Evolutionary conservation across 116 monocot species (phyloP).

Genomic region (Cymodocea nodosa): DNA sequence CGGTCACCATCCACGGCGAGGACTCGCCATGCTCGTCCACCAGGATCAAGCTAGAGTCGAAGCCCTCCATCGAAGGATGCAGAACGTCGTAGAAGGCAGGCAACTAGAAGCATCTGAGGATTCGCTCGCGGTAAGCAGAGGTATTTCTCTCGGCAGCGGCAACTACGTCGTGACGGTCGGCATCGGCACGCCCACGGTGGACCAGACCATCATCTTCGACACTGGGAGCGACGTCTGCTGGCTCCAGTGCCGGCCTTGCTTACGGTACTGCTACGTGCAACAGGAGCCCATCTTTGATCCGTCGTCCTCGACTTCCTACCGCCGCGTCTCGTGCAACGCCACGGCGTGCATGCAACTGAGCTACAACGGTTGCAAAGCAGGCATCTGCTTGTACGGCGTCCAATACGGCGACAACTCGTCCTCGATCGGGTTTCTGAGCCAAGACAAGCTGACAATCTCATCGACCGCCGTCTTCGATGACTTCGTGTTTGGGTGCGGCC

Average conservation of each 20-base stretch:
- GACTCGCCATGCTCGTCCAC: conserved; percentile 17
- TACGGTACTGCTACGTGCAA: conserved; percentile 15
- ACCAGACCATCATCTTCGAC: conserved; percentile 21
- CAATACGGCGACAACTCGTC: conserved; percentile 18
- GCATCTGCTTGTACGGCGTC: conserved; percentile 17
- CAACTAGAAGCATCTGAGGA: not conserved
- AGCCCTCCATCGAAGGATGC: conserved; percentile 17
- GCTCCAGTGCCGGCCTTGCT: conserved; percentile 29
- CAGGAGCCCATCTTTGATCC: conserved; percentile 28
- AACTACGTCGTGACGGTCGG: conserved; percentile 34
- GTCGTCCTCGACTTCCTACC: conserved; percentile 19
- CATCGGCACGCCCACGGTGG: conserved; percentile 27
- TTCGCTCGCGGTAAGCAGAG: conserved; percentile 7
- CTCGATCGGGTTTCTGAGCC: conserved; percentile 12
- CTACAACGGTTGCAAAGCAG: not conserved
- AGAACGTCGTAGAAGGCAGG: not conserved
- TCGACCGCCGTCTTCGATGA: conserved; percentile 7
- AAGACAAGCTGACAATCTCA: conserved; percentile 22
- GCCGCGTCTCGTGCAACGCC: conserved; percentile 18
- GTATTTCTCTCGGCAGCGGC: not conserved
- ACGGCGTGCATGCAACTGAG: conserved; percentile 9
- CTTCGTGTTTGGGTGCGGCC: conserved; percentile 61
- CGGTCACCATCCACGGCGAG: not conserved
- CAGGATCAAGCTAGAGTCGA: conserved; percentile 34
- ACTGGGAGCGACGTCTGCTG: conserved; percentile 22